These are phyloP conservation scores for Coprinellus aureogranulatus DNA, from an alignment of 768 basidiomycete genomes.

Conservation along the genomic window DNA sequence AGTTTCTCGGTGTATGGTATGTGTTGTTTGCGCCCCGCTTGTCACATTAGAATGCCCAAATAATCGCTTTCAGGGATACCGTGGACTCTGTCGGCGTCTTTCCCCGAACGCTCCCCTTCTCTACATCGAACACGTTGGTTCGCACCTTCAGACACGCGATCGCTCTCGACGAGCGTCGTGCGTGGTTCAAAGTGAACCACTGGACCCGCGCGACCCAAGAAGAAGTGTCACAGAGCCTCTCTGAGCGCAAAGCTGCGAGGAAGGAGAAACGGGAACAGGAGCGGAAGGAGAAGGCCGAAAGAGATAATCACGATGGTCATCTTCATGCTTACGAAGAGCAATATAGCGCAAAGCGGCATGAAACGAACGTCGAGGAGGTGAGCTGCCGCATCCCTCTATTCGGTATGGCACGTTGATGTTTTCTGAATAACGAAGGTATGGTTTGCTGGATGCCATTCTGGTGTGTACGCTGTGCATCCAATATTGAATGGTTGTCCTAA, in stretches of 20 bases:
- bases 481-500: background rate
- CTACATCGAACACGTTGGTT: slow-evolving; percentile 45
- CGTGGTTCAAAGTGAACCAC: slow-evolving; percentile 52
- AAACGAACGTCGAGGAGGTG: slow-evolving; percentile 35
- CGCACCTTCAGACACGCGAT: slow-evolving; percentile 59
- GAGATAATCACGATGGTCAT: slow-evolving; percentile 7
- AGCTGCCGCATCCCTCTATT: too few species aligned
- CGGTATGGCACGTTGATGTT: too few species aligned
- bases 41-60: background rate
- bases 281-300: background rate
- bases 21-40: slow-evolving; percentile 2
- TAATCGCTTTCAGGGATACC: slow-evolving; percentile 43
- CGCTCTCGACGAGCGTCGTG: slow-evolving; percentile 56
- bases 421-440: slow-evolving; percentile 38
- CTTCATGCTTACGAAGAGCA: too few species aligned
- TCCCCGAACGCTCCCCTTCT: slow-evolving; percentile 45
- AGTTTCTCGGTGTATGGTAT: slow-evolving; percentile 51
- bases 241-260: slow-evolving; percentile 14
- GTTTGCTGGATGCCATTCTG: slow-evolving; percentile 45
- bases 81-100: slow-evolving; percentile 53
- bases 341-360: slow-evolving; percentile 2
- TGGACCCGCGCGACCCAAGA: slow-evolving; percentile 35
- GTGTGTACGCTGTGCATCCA: slow-evolving; percentile 20
- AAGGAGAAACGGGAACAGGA: background rate
- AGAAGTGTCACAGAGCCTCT: slow-evolving; percentile 26